A percentile compares a stretch with the other conserved stretches of the same genome.
phyloP scores from a whole-genome alignment of 441 rosid species.

The Kokia cookei region DNA sequence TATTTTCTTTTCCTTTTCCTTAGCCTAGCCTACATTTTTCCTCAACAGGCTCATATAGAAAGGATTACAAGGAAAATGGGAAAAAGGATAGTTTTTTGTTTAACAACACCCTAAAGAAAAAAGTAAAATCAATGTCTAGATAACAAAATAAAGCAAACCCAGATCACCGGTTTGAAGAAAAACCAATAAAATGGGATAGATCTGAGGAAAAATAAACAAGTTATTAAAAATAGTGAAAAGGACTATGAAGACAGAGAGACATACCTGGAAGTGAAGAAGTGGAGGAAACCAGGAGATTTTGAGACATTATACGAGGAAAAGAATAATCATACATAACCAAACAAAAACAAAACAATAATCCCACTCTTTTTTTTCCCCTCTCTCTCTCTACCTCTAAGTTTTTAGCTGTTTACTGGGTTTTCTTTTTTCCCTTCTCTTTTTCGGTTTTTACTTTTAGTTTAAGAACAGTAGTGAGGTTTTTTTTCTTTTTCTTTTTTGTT shows the following conservation, averaged over 20 bases:
- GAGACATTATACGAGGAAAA: neutral
- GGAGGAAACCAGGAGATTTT: neutral
- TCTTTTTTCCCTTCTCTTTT: neutral
- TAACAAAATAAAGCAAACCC: constrained; percentile 16
- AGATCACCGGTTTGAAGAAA: constrained; percentile 18
- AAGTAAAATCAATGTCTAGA: constrained; percentile 12
- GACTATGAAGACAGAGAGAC: constrained; percentile 1
- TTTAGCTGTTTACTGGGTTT: neutral
- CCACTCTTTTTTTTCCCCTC: too few species aligned
- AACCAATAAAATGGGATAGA: constrained; percentile 30
- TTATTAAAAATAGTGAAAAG: neutral
- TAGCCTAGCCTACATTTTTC: neutral
- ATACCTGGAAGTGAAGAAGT: neutral
- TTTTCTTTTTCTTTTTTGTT: neutral
- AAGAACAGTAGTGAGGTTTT: neutral
- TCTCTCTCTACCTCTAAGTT: neutral
- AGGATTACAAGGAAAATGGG: neutral
- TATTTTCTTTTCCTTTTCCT: neutral
- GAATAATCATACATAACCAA: neutral
- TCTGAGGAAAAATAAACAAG: constrained; percentile 18
- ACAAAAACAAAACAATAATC: neutral
- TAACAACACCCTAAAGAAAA: neutral
- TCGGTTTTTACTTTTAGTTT: neutral
- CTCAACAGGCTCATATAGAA: neutral
- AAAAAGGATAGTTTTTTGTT: neutral